Percentiles rank a stretch among this genome's conserved stretches.
phyloP scores from a whole-genome alignment of 1,284 basidiomycete genomes.

The Sutorius eximius region DNA sequence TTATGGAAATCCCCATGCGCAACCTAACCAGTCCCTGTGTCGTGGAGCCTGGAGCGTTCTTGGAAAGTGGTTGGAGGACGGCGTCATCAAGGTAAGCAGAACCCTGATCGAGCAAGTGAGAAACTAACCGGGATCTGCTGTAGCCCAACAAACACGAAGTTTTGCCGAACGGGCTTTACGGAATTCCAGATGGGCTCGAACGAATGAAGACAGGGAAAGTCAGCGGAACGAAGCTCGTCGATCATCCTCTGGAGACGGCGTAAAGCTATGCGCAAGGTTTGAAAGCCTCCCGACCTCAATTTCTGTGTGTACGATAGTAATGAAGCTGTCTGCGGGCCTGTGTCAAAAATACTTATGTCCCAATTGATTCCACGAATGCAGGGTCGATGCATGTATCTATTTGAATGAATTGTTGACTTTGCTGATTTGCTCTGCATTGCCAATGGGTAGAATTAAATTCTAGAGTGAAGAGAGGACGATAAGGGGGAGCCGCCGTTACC shows the following conservation, averaged over 20 bases:
- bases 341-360: constrained; percentile 1
- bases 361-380: not conserved
- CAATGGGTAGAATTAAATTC: not conserved
- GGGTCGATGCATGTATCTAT: constrained; percentile 5
- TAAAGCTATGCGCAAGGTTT: constrained; percentile 12
- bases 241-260: constrained; percentile 45
- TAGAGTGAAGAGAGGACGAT: not conserved
- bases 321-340: not conserved
- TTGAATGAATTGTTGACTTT: not conserved
- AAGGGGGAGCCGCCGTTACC: not conserved
- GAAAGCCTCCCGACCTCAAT: not conserved
- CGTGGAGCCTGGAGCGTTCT: constrained; percentile 30
- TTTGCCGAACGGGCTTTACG: constrained; percentile 46
- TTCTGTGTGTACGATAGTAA: constrained; percentile 17
- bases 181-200: constrained; percentile 44
- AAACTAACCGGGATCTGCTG: not conserved
- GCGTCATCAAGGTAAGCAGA: constrained; percentile 37
- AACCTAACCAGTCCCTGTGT: constrained; percentile 28
- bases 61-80: constrained; percentile 35
- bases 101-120: not conserved
- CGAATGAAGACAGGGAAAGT: constrained; percentile 41
- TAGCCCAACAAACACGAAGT: constrained; percentile 45
- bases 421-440: not conserved
- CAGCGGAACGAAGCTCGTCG: constrained; percentile 53
- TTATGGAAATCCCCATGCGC: constrained; percentile 26